Base-by-base conservation (phyloP, 306 rosid species). In the Medicago lupulina region DNA sequence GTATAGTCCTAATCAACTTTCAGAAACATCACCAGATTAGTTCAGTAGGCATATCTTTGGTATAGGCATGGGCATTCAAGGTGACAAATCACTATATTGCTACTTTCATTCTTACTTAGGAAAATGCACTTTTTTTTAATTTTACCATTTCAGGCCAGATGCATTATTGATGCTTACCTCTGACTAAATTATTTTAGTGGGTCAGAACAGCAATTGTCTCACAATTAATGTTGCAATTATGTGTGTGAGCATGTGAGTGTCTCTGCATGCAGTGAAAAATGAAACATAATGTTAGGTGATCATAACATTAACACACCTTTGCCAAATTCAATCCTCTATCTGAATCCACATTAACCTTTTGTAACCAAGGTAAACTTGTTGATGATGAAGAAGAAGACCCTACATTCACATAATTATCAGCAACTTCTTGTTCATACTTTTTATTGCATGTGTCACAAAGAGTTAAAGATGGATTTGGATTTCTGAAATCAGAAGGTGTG, bases 351-450 rank as follows among this genome's bases (percentile, higher is more conserved):
- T 86, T 88, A 36, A 70, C 76, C 82, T 67, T 79, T 79, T 82
- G 89, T 77, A 89, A 73, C 89, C 88, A 87, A 64, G 93, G 89
- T 70, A 88, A 77, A 82, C 79, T 84, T 66, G 79, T 82, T 5
- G 93, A 23, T 36, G 75, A 76, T 0, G 83, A 62, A 50, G 67
- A 39, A 66, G 85, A 51, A 16, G 83, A 84, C 62, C 88, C 96
- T 76, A 72, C 93, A 79, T 88, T 88, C 81, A 50, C 49, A 75
- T 49, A 49, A 49, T 80, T 46, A 61, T 87, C 89, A 82, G 92
- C 93, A 71, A 82, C 85, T 83, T 92, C 99, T 80, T 84, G 91
- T 78, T 90, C 96, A 81, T 70, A 96, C 83, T 89, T 90, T 60
- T 90, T 96, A 17, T 86, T 88, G 85, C 98, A 92, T 36, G 76